phyloP scores from a whole-genome alignment of 805 yeast species.

The Candida pseudoglaebosa region DNA sequence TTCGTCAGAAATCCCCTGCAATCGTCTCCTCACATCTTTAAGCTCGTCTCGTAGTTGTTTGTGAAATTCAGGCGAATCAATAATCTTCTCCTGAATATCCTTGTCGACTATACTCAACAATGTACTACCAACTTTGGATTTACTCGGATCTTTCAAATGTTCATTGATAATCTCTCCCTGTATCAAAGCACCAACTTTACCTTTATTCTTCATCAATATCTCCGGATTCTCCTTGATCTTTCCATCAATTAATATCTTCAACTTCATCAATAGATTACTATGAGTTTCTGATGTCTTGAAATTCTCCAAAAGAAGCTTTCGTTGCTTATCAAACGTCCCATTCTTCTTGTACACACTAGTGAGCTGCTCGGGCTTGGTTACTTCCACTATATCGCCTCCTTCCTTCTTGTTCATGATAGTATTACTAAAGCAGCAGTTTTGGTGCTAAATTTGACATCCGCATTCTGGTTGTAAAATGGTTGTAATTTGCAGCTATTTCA shows the following conservation, averaged over 20 bases:
- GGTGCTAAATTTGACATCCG: no score
- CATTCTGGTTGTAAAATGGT: no score
- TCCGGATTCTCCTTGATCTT: conserved; percentile 47
- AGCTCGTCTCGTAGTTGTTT: conserved; percentile 26
- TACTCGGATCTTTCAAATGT: conserved; percentile 9
- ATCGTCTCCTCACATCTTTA: conserved; percentile 27
- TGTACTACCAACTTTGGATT: conserved; percentile 10
- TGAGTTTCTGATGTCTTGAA: conserved; percentile 41
- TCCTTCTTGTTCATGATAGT: background rate
- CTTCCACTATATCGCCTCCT: conserved; percentile 2
- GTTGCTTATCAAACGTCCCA: conserved; percentile 46
- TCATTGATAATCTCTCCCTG: conserved; percentile 46
- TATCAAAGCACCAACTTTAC: conserved; percentile 48
- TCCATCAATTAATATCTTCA: conserved; percentile 40
- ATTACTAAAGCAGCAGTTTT: no score
- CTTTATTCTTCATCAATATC: conserved; percentile 45
- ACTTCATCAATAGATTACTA: conserved; percentile 34
- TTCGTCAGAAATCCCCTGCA: conserved; percentile 36
- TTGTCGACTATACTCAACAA: conserved; percentile 39
- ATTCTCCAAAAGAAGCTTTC: conserved; percentile 40
- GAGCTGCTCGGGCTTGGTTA: conserved; percentile 35
- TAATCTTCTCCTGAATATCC: conserved; percentile 41
- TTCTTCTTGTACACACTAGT: conserved; percentile 42
- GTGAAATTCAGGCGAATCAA: conserved; percentile 40
- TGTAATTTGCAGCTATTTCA: no score